Base-by-base conservation (phyloP, 148 eudicot species). In the Camellia lanceoleosa region DNA sequence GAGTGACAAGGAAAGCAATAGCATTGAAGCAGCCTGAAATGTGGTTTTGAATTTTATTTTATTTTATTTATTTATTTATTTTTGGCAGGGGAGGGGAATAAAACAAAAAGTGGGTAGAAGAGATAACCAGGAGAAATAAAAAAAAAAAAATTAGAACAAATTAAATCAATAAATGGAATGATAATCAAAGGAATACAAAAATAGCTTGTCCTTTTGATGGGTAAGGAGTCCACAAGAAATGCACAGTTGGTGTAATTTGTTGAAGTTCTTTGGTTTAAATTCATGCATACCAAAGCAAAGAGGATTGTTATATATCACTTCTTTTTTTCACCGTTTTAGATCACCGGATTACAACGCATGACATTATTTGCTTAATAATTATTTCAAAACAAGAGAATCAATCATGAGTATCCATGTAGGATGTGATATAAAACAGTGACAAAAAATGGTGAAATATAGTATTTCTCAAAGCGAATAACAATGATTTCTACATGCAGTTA, bases 1-100 rank as follows among this genome's bases (percentile, higher is more conserved):
- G 85, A 95, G 92, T 60, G 93, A 87, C 67, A 95, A 81, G 3
- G 99, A 95, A 56, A 95, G 95, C 74, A 95, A 86, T 83, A 95
- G 80, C 99, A 95, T 95, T 58, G 99, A 95, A 82, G 92, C 92
- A 84, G 97, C 99, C 99, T 95, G 80, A 81, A 84, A 72, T n/a
- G 15, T 7, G 60, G 60, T 79, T 72, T 71, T 7, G 68, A 51
- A 71, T 72, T 71, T 52, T 55, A 79, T 13, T n/a, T n/a, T n/a
- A n/a, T n/a, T 54, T 0, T 46, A 7, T 6, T 49, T 15, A 72
- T 71, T 3, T 3, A 2, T 7, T 23, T 52, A 18, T 49, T 69
- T 43, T 2, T 15, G 20, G 10, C 15, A 30, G 3, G 2, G 1
- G 7, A 10, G 42, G 16, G 19, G 11, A 43, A 44, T 5, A 7